A percentile compares a stretch with the other conserved stretches of the same genome.
Conservation (phyloP, 805 yeast species). For the Sugiyamaella qingdaonensis region DNA sequence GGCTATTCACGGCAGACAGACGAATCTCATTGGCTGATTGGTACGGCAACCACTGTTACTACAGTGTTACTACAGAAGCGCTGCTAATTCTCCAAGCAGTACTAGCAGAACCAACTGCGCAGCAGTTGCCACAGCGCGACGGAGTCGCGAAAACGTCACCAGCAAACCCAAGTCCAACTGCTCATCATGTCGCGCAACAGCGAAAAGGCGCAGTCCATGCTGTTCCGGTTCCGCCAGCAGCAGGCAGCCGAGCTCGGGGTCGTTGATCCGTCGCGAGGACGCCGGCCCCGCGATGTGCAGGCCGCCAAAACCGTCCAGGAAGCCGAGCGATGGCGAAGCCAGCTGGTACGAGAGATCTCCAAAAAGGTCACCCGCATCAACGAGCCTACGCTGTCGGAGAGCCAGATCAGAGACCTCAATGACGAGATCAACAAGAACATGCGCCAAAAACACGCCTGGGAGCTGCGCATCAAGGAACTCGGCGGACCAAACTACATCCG, state of each 20-base stretch:
- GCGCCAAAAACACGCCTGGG: conserved; percentile 74
- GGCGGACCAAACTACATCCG: conserved; percentile 67
- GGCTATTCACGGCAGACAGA: too few relatives aligned
- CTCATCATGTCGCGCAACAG: conserved; percentile 66
- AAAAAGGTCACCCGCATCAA: conserved; percentile 57
- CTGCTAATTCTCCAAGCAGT: too few relatives aligned
- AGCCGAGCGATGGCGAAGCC: conserved; percentile 67
- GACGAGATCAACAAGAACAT: conserved; percentile 65
- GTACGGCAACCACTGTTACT: too few relatives aligned
- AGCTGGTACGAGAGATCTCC: conserved; percentile 61
- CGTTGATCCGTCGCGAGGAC: conserved; percentile 49
- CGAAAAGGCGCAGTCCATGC: conserved; percentile 70
- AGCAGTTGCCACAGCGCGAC: too few relatives aligned
- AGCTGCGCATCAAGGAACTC: conserved; percentile 58
- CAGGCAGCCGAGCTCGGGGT: conserved; percentile 58
- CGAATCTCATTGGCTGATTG: too few relatives aligned
- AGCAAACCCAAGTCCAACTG: too few relatives aligned
- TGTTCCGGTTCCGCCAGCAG: conserved; percentile 60
- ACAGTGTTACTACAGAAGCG: too few relatives aligned
- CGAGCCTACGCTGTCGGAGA: conserved; percentile 55
- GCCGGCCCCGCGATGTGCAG: conserved; percentile 59
- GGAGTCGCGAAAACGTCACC: too few relatives aligned
- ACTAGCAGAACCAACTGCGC: too few relatives aligned
- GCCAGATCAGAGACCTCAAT: conserved; percentile 65
- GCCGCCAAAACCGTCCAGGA: conserved; percentile 52